Evolutionary conservation across 441 rosid genomes (phyloP).

Genomic region (Erodium chrysanthum): DNA sequence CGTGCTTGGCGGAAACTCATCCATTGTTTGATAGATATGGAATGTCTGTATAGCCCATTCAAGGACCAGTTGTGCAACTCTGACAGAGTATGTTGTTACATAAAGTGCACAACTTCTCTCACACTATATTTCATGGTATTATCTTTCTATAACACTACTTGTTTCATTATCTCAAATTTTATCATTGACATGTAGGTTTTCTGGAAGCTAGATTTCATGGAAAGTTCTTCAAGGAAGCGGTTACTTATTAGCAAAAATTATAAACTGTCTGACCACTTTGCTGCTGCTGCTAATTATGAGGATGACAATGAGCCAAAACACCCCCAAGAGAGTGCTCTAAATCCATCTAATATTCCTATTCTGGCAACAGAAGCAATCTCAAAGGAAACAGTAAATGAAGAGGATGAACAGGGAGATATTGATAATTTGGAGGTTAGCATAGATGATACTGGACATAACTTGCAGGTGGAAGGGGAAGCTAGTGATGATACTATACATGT

Average conservation of each 20-base stretch:
- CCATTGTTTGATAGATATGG: slow-evolving; percentile 75
- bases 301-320: slow-evolving; percentile 42
- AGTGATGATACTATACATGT: slow-evolving; percentile 36
- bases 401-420: slow-evolving; percentile 61
- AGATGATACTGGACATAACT: slow-evolving; percentile 34
- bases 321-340: slow-evolving; percentile 38
- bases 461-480: slow-evolving; percentile 39
- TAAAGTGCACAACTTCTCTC: not conserved
- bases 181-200: slow-evolving; percentile 38
- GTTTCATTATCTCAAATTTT: slow-evolving; percentile 16
- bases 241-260: slow-evolving; percentile 74
- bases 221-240: slow-evolving; percentile 96
- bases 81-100: slow-evolving; percentile 43
- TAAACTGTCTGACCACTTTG: slow-evolving; percentile 75
- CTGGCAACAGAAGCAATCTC: slow-evolving; percentile 87
- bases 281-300: slow-evolving; percentile 68
- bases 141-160: not conserved
- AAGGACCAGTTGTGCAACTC: slow-evolving; percentile 50
- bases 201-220: slow-evolving; percentile 97
- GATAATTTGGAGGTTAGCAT: slow-evolving; percentile 32
- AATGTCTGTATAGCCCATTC: slow-evolving; percentile 79
- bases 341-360: slow-evolving; percentile 59
- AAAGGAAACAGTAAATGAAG: slow-evolving; percentile 60
- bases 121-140: not conserved
- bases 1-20: slow-evolving; percentile 93